Base-by-base conservation (phyloP, 768 basidiomycete genomes). In the Calvatia gigantea region DNA sequence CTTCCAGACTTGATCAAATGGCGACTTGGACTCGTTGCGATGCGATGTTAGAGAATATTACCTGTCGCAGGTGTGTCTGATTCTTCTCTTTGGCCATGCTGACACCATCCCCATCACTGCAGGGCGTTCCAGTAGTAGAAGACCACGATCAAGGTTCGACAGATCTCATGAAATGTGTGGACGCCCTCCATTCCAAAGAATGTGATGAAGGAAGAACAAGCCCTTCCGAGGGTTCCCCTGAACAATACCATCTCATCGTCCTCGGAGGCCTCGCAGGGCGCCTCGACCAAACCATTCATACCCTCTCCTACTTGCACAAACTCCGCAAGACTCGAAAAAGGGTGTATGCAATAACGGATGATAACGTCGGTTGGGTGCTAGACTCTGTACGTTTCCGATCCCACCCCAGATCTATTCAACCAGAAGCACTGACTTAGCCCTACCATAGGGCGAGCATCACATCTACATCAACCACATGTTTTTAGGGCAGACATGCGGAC, bases 111-210 rank as follows among this genome's bases (percentile, higher is more conserved):
- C n/a, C 1, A 8, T 47, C 21, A 32, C 17, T 58, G n/a, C 37
- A 94, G 91, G 85, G 81, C 29, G 89, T 97, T 2, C 65, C 69
- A 0, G 72, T 96, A 33, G 65, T 84, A 0, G 70, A 83, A 50
- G 95, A 97, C 63, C 60, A 72, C 0, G 83, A 89, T 65, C 86
- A 93, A 66, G 70, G 92, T 65, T 81, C 92, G n/a, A 98, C 96
- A 0, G 97, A 99, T 67, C 78, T 99, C 56, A 93, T 91, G 88
- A 99, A 99, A 70, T 98, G 94, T 63, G 71, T 98, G 2, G 43
- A 61, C 5, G 77, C 84, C 4, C 65, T 98, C 2, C 68, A 81
- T 45, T 80, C 81, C 51, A 77, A 75, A 56, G 91, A 94, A 62
- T 56, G 62, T 15, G 59, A 61, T 1, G 73, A 77, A 43, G 68